Conservation (phyloP, 441 rosid genomes). For the Croton laevigatus region DNA sequence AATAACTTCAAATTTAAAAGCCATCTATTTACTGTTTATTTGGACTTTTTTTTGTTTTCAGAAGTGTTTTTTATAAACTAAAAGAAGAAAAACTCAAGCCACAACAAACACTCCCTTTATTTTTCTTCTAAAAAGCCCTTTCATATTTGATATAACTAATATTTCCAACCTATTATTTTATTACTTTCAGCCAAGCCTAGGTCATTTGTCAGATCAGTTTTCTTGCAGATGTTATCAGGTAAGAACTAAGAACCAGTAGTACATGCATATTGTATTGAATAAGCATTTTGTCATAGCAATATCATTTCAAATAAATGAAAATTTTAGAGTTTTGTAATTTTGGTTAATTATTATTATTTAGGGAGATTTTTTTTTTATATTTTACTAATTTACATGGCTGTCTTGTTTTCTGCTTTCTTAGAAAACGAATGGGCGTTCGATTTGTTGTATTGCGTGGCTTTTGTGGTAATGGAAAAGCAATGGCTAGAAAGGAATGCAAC, state of each 20-base stretch:
- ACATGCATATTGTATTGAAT: neutral
- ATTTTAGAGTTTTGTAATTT: neutral
- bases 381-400: slow-evolving; percentile 8
- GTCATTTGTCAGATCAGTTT: slow-evolving; percentile 66
- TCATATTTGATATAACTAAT: slow-evolving; percentile 12
- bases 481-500: slow-evolving; percentile 91
- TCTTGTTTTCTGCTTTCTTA: slow-evolving; percentile 22
- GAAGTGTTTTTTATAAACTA: too few relatives aligned
- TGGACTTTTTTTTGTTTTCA: too few relatives aligned
- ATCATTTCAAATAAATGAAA: neutral
- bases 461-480: slow-evolving; percentile 85
- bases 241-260: slow-evolving; percentile 6
- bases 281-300: neutral
- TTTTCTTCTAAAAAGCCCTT: too few relatives aligned
- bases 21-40: too few relatives aligned
- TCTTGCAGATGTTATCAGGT: slow-evolving; percentile 90
- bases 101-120: too few relatives aligned
- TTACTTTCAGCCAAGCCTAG: slow-evolving; percentile 65
- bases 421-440: slow-evolving; percentile 93
- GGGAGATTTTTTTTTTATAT: neutral
- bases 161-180: neutral
- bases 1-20: too few relatives aligned
- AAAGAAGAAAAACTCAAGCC: too few relatives aligned
- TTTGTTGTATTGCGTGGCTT: slow-evolving; percentile 87
- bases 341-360: neutral